Conservation (phyloP, 2,329 filamentous ascomycete species). For the Berkeleyomyces basicola region DNA sequence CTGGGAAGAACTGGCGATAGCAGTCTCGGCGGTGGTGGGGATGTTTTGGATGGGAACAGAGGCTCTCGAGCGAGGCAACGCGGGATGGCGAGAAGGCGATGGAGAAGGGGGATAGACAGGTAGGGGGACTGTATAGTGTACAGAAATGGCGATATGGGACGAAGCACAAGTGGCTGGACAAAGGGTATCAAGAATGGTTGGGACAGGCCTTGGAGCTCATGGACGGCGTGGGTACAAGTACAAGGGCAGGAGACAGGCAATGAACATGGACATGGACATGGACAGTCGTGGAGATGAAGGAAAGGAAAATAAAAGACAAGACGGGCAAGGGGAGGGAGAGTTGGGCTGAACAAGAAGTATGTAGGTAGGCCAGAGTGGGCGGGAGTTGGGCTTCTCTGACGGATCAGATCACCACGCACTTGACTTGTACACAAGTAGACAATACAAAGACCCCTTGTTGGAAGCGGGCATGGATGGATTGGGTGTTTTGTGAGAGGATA, state of each 20-base stretch:
- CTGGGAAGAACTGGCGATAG: background rate
- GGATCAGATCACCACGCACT: background rate
- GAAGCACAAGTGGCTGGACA: background rate
- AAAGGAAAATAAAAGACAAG: background rate
- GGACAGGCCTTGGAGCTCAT: background rate
- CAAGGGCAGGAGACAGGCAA: background rate
- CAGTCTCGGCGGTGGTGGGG: background rate
- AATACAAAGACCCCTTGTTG: background rate
- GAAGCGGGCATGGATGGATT: no score
- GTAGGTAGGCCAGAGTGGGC: background rate
- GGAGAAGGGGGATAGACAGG: background rate
- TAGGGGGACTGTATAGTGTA: background rate
- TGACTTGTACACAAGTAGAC: background rate
- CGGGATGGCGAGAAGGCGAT: background rate
- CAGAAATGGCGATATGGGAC: background rate
- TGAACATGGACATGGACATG: background rate
- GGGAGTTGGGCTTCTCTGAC: background rate
- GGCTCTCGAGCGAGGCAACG: background rate
- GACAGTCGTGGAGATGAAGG: background rate
- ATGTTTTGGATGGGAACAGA: background rate
- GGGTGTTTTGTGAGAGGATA: background rate
- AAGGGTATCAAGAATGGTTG: constrained; percentile 7
- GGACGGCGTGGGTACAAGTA: background rate
- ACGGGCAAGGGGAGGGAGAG: background rate
- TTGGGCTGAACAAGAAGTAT: background rate